These are phyloP conservation scores for Acanthamoeba triangularis DNA, from an alignment of 208 protist species.

Conservation along the genomic window DNA sequence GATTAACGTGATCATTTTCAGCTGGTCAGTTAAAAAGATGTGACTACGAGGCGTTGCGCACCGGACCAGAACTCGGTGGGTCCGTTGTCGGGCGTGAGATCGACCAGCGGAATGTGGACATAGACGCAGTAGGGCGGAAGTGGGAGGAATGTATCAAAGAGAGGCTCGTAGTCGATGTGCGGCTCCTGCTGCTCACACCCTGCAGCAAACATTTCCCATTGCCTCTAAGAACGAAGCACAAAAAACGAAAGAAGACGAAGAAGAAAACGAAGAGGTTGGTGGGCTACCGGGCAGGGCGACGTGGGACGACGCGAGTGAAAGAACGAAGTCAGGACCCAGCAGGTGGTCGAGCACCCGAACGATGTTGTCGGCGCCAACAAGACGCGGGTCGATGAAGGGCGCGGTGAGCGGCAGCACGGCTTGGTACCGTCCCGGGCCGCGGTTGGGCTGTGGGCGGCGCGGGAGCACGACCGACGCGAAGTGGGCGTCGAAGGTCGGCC, in stretches of 20 bases:
- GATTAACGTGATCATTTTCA: too few relatives aligned
- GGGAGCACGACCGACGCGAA: neutral
- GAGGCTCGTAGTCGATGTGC: constrained; percentile 55
- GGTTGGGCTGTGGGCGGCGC: constrained; percentile 25
- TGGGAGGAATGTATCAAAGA: constrained; percentile 40
- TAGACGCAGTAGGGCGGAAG: constrained; percentile 39
- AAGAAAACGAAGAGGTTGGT: too few relatives aligned
- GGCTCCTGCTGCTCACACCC: constrained; percentile 3
- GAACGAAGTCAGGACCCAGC: constrained; percentile 3
- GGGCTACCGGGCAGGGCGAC: neutral
- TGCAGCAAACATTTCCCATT: neutral
- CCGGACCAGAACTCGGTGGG: constrained; percentile 44
- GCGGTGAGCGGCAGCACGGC: neutral
- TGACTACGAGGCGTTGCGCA: too few relatives aligned
- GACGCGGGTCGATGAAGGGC: neutral
- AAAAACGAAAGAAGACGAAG: neutral
- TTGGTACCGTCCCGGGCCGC: constrained; percentile 1
- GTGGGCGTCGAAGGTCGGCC: neutral
- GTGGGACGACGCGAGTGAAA: neutral
- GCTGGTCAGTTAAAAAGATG: too few relatives aligned
- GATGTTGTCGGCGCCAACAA: neutral
- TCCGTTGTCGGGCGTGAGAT: constrained; percentile 18
- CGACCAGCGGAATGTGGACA: neutral
- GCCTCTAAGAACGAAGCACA: neutral
- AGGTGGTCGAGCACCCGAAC: neutral